phyloP scores from a whole-genome alignment of 176 grass and related monocot genomes.

The Phyllostachys edulis region DNA sequence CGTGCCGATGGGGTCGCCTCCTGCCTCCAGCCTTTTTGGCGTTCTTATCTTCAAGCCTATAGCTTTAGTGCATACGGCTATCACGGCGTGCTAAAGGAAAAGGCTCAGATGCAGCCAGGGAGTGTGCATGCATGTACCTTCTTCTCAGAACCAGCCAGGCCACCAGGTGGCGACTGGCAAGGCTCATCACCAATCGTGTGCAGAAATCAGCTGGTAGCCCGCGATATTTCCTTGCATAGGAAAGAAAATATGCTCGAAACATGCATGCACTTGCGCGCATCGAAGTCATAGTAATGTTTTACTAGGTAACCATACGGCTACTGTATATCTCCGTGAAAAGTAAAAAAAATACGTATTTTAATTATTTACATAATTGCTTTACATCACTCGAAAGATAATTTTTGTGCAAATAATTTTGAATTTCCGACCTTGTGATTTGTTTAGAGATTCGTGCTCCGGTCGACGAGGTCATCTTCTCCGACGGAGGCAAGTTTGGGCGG shows the following conservation, averaged over 20 bases:
- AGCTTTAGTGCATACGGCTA: neutral
- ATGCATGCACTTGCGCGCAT: neutral
- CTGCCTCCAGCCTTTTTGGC: slow-evolving; percentile 13
- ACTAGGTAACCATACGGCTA: no score
- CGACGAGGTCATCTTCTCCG: no score
- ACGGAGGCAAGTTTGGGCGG: no score
- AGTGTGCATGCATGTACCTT: neutral
- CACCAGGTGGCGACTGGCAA: neutral
- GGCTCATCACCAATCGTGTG: neutral
- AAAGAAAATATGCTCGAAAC: neutral
- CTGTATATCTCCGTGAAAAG: no score
- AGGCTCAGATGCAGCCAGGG: neutral
- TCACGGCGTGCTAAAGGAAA: neutral
- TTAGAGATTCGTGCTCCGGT: no score
- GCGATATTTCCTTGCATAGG: neutral
- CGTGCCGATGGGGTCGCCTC: slow-evolving; percentile 28
- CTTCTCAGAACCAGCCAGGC: neutral
- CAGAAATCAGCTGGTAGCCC: neutral
- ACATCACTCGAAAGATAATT: no score
- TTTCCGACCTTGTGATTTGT: no score
- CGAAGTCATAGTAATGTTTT: neutral
- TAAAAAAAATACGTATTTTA: no score
- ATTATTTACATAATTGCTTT: no score
- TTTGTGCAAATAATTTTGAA: no score
- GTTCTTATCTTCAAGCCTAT: slow-evolving; percentile 31